Percentiles rank a stretch among this genome's conserved stretches.
Evolutionary conservation across 2,329 filamentous ascomycete species (phyloP).

Genomic region (Dactylellina sp.): DNA sequence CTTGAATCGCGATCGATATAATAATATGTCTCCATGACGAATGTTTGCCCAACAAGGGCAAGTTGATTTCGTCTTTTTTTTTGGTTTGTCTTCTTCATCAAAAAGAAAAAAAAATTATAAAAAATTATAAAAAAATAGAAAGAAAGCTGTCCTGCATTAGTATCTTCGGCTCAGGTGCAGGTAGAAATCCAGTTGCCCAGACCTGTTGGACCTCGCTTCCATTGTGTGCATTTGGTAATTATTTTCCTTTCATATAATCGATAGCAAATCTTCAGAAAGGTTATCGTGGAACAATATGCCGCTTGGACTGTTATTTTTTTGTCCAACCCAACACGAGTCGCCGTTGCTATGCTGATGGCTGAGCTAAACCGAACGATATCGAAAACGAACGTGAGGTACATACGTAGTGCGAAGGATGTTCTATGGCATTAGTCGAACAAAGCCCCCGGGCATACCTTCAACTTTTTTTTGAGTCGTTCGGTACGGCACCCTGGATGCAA

Average conservation of each 20-base stretch:
- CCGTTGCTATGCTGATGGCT: background rate
- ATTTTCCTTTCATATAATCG: constrained; percentile 35
- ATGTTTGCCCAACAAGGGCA: constrained; percentile 39
- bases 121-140: too few relatives aligned
- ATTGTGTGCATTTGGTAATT: constrained; percentile 34
- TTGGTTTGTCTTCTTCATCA: too few relatives aligned
- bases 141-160: constrained; percentile 35
- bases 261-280: constrained; percentile 8
- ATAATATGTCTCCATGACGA: constrained; percentile 28
- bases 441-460: constrained; percentile 16
- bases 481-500: constrained; percentile 44
- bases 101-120: too few relatives aligned
- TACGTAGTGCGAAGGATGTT: background rate
- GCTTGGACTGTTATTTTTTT: constrained; percentile 21
- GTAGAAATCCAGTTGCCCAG: constrained; percentile 12
- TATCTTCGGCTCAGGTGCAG: constrained; percentile 4
- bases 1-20: constrained; percentile 39
- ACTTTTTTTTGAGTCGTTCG: constrained; percentile 30
- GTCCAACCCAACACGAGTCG: background rate
- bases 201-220: constrained; percentile 32
- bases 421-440: constrained; percentile 22
- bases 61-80: too few relatives aligned
- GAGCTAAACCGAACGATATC: background rate
- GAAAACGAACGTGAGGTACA: background rate
- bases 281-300: constrained; percentile 36